These are phyloP conservation scores for Cardamine chenopodiifolia DNA, from an alignment of 345 rosid species.

Conservation along the genomic window DNA sequence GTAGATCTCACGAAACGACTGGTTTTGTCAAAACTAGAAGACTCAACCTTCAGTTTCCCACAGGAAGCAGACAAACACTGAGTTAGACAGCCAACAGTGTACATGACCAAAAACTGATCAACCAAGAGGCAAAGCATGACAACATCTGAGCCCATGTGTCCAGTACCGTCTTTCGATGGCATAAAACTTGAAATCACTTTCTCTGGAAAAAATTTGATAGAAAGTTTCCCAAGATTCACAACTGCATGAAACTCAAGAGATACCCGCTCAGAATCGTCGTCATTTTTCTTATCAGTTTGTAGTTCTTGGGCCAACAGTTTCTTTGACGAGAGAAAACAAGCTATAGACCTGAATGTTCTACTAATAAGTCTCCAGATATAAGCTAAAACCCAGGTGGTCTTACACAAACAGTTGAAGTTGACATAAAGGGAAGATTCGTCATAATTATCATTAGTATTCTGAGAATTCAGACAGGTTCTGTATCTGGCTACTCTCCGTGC, in stretches of 20 bases:
- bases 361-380: conserved; percentile 49
- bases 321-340: conserved; percentile 38
- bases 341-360: conserved; percentile 43
- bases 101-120: conserved; percentile 55
- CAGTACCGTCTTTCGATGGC: conserved; percentile 45
- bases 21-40: conserved; percentile 44
- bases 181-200: conserved; percentile 41
- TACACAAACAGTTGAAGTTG: conserved; percentile 37
- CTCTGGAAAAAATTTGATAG: conserved; percentile 49
- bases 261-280: conserved; percentile 42
- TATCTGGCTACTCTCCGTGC: conserved; percentile 79
- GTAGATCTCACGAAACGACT: conserved; percentile 41
- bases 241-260: conserved; percentile 47
- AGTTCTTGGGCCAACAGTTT: conserved; percentile 41
- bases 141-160: conserved; percentile 48
- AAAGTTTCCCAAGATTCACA: conserved; percentile 59
- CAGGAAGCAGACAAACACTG: conserved; percentile 59
- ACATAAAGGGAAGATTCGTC: conserved; percentile 37
- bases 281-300: conserved; percentile 38
- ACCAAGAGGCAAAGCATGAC: conserved; percentile 58
- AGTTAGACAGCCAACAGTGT: conserved; percentile 49
- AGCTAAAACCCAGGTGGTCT: conserved; percentile 43
- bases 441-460: conserved; percentile 39
- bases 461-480: conserved; percentile 50
- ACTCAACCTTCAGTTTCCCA: conserved; percentile 56